Base-by-base conservation (phyloP, 768 basidiomycete genomes). In the Lactarius deliciosus region DNA sequence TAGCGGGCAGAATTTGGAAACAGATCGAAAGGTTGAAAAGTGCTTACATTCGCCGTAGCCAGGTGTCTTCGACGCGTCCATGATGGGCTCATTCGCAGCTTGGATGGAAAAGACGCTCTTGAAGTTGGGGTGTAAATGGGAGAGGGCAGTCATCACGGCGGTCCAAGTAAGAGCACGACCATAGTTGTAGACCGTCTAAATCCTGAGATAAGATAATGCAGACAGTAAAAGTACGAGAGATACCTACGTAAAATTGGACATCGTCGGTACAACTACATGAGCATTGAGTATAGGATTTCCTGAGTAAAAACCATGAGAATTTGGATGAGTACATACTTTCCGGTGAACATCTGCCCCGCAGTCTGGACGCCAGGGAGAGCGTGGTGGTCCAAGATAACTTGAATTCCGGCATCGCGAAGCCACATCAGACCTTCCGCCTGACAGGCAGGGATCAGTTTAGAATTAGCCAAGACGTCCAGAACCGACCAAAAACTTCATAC, bases 151-250 rank as follows among this genome's bases (percentile, higher is more conserved):
- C 87, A 92, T 92, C 22, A 92, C 88, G 15, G 86, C 86, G 0
- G 90, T 85, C 91, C 91, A 93, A n/a, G 87, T 77, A 56, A 93
- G 78, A 9, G 91, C 91, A 7, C 91, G 87, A 65, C 85, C 83
- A 68, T 90, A 93, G 74, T 93, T 93, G 61, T 83, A 78, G 5
- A 79, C 77, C 2, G 87, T 92, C 90, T 90, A 72, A 72, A 43
- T 30, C 38, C 34, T 28, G 67, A 47, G n/a, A 32, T 56, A 1
- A 53, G 63, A 25, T 56, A 70, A 64, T 63, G 59, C 34, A n/a
- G 16, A 41, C 1, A 1, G 30, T 5, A 32, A 16, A 38, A 2
- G 22, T 61, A 53, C 15, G 32, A 8, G 25, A 25, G 36, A 22
- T 7, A 73, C 82, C 66, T 47, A 90, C 90, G 70, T 92, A 92